A percentile compares a stretch with the other conserved stretches of the same genome.
Conservation (phyloP, 2,329 filamentous ascomycete species). For the Cytospora piceae region DNA sequence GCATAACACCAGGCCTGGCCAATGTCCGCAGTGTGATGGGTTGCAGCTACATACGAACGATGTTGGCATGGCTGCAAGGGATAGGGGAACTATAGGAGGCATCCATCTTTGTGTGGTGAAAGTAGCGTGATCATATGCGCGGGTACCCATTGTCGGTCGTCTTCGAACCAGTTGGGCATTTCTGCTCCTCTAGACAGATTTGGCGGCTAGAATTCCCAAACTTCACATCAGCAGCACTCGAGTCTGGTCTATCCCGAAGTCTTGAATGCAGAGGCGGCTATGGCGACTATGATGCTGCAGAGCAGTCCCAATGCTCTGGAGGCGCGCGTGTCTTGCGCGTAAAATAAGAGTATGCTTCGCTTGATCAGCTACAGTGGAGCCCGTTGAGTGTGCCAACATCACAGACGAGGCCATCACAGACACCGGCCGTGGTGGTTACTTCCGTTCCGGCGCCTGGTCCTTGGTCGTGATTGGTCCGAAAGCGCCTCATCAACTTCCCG, state of each 20-base stretch:
- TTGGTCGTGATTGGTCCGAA: slow-evolving; percentile 19
- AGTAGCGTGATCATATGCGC: neutral
- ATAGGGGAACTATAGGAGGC: neutral
- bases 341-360: slow-evolving; percentile 2
- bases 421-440: neutral
- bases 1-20: slow-evolving; percentile 8
- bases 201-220: neutral
- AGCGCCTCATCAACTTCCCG: slow-evolving; percentile 16
- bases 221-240: neutral
- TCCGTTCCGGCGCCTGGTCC: slow-evolving; percentile 9
- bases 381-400: neutral
- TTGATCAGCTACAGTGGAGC: slow-evolving; percentile 7
- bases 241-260: neutral
- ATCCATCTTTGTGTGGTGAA: neutral
- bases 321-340: slow-evolving; percentile 24
- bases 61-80: slow-evolving; percentile 14
- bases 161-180: neutral
- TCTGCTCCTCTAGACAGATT: neutral
- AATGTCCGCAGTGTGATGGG: slow-evolving; percentile 9
- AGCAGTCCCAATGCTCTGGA: slow-evolving; percentile 14
- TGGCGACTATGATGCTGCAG: neutral
- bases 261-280: neutral
- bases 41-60: neutral
- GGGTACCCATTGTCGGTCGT: neutral
- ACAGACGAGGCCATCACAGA: neutral